A percentile compares a stretch with the other conserved stretches of the same genome.
Evolutionary conservation across 768 basidiomycete species (phyloP).

Genomic region (Cantharellus cinnabarinus): DNA sequence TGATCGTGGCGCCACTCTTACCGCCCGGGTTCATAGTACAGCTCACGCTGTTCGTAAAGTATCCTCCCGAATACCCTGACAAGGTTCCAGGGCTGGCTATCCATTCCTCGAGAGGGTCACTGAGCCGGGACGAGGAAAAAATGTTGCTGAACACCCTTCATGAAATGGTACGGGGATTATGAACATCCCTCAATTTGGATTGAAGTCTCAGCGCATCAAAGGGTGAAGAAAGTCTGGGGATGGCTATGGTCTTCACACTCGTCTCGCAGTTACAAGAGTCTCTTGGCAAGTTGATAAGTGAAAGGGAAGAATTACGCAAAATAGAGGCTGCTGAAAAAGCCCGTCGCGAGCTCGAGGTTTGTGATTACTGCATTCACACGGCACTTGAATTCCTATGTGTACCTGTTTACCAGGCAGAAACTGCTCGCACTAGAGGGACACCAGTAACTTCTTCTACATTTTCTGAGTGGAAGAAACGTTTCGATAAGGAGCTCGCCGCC

Average conservation of each 20-base stretch:
- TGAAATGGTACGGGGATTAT: slow-evolving; percentile 22
- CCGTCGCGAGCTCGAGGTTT: slow-evolving; percentile 54
- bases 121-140: slow-evolving; percentile 27
- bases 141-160: slow-evolving; percentile 36
- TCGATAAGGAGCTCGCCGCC: slow-evolving; percentile 43
- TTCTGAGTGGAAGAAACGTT: slow-evolving; percentile 56
- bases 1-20: slow-evolving; percentile 6
- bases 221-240: slow-evolving; percentile 76
- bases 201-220: slow-evolving; percentile 13
- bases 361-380: slow-evolving; percentile 4
- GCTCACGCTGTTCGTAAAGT: slow-evolving; percentile 50
- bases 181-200: background rate
- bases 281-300: slow-evolving; percentile 39
- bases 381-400: background rate
- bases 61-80: slow-evolving; percentile 72
- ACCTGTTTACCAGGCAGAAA: slow-evolving; percentile 42
- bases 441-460: slow-evolving; percentile 72
- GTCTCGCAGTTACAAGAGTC: slow-evolving; percentile 69
- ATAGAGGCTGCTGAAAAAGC: slow-evolving; percentile 55
- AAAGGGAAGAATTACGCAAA: slow-evolving; percentile 33
- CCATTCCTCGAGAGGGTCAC: slow-evolving; percentile 38
- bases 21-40: slow-evolving; percentile 31
- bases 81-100: slow-evolving; percentile 52
- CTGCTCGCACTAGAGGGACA: slow-evolving; percentile 77
- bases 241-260: slow-evolving; percentile 96